Evolutionary conservation across 805 yeast species (phyloP), one percentile per base, ranked within the genome.

Genomic region (Metschnikowia hibisci): DNA sequence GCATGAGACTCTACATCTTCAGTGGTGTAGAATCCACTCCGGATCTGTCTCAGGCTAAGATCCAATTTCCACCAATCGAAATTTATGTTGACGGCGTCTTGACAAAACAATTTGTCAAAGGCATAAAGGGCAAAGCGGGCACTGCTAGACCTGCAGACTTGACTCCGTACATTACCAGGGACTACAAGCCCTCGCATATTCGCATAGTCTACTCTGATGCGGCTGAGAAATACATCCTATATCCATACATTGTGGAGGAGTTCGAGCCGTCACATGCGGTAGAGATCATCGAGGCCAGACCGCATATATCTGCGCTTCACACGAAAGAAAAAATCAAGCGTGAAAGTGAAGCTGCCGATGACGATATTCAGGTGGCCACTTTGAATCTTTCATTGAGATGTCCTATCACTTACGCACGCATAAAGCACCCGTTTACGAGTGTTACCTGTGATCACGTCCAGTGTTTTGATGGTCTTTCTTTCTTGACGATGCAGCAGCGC

Each of bases 401-500:
- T 58, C 97, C 96, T 0, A 69, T 90, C 5, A 78, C 93, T 2
- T 82, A 78, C 55, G 71, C 78, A 7, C 73, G 86, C 44, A 83
- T 93, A 74, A 67, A 70, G 43, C 62, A 74, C 41, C 98, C 99
- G 0, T 78, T 81, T 1, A 77, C 87, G 51, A 80, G 95, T 1
- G 64, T 73, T 1, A 68, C 63, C 36, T 93, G 99, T 64, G 67
- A 74, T 28, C 99, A 93, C 63, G 65, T 88, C 12, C 91, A 86
- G 55, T 90, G 98, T 58, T 87, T 90, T 60, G 99, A 93, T 63
- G 90, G 87, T 0, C 61, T 73, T 28, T 78, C 86, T 34, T 93
- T 77, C 57, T 53, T 93, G 8, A 77, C 80, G 55, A 71, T 89
- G 34, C 98, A 91, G 60, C 71, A 72, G 43, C 91, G 84, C 57